Conservation (phyloP, 2,329 filamentous ascomycete species). For the Colletotrichum sp. region DNA sequence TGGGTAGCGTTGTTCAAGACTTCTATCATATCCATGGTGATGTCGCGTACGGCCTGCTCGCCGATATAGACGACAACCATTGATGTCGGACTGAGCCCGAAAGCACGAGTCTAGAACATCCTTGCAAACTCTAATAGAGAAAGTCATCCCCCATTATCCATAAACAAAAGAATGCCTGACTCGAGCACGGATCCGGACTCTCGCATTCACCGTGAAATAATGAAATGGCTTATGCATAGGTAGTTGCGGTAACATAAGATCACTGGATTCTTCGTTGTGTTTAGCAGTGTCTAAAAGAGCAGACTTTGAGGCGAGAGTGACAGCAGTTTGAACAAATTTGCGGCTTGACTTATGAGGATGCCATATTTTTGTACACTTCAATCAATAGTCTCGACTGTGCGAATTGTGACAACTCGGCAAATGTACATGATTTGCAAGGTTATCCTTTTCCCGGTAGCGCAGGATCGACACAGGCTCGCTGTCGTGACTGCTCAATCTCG, state of each 20-base stretch:
- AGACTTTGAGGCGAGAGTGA: fast-evolving
- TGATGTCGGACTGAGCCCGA: background rate
- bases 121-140: background rate
- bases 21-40: background rate
- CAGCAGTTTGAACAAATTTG: background rate
- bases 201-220: background rate
- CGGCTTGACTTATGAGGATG: background rate
- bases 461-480: background rate
- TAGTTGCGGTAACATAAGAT: background rate
- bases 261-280: fast-evolving
- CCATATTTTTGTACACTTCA: fast-evolving
- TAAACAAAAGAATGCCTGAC: background rate
- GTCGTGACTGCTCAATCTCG: background rate
- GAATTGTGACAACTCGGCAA: background rate
- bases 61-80: background rate
- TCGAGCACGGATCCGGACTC: background rate
- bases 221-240: background rate
- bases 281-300: background rate
- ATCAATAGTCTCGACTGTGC: background rate
- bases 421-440: background rate
- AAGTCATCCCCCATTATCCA: background rate
- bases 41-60: background rate
- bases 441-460: background rate
- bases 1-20: background rate
- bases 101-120: background rate